Base-by-base conservation (phyloP, 768 basidiomycete species). In the Calocybe indica region DNA sequence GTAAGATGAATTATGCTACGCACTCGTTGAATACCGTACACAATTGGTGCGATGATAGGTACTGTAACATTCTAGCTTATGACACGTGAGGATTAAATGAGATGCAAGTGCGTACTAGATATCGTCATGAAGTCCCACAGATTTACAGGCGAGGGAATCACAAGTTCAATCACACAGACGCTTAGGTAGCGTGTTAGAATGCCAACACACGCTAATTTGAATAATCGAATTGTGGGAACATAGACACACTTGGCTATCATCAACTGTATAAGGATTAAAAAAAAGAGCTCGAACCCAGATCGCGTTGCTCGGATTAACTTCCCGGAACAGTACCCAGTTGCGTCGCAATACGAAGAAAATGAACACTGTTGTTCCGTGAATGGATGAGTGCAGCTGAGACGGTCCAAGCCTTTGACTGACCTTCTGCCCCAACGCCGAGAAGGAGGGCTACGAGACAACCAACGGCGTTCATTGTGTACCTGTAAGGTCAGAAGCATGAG, bases 11-110 rank as follows among this genome's bases (percentile, higher is more conserved):
- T 4, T 22, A 4, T 4, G 22, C 22, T 10, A 47, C 52, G 33
- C 32, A 58, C 58, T 31, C 37, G 51, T 47, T 60, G 59, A 1
- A 55, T 53, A 1, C 59, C 59, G 47, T 58, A 60, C 15, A 51
- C 36, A 5, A 60, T 5, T 7, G 57, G 52, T 11, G 53, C 43
- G 2, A 60, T 9, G 11, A 46, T 52, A 5, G 59, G 57, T 40
- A 60, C 53, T 60, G n/a, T 11, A 3, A 10, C 41, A 22, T 5
- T 7, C 13, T 29, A 13, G 40, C 1, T 35, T 9, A 45, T 9
- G 31, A n/a, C 6, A 32, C 22, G 22, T 22, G 4, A 22, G 4
- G 22, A 22, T 4, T 22, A 4, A 22, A 22, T 22, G 22, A 22
- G 22, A n/a, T 4, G 22, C 22, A 22, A 4, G 22, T 22, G 22